Percentiles rank a stretch among this genome's conserved stretches.
These are phyloP conservation scores for Mycosphaerelloides madeirae DNA, from an alignment of 2,329 filamentous ascomycete genomes.

Conservation along the genomic window DNA sequence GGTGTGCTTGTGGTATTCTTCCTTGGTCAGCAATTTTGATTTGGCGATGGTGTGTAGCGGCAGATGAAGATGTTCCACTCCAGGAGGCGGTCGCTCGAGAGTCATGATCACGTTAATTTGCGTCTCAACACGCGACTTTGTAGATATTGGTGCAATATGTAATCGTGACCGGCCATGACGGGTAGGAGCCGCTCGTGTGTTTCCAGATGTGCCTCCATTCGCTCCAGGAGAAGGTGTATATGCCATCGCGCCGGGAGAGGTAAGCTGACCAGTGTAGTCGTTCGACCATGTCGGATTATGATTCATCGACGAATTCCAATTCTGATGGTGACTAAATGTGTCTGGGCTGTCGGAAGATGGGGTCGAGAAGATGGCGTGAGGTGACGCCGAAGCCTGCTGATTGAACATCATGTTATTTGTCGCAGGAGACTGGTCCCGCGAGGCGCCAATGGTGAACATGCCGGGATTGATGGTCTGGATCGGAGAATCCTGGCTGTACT, in stretches of 20 bases:
- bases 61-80: constrained; percentile 75
- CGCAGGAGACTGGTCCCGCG: constrained; percentile 30
- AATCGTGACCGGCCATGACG: constrained; percentile 29
- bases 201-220: constrained; percentile 25
- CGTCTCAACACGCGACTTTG: constrained; percentile 90
- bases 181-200: constrained; percentile 8
- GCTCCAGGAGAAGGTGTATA: constrained; percentile 34
- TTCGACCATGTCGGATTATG: constrained; percentile 32
- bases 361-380: constrained; percentile 34
- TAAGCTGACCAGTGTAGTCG: constrained; percentile 29
- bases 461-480: constrained; percentile 32
- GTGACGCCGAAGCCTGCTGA: constrained; percentile 28
- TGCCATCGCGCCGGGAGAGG: constrained; percentile 29
- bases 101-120: constrained; percentile 87
- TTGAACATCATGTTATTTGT: constrained; percentile 28
- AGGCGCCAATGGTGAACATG: constrained; percentile 29
- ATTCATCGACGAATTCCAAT: constrained; percentile 20
- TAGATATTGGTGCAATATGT: constrained; percentile 35
- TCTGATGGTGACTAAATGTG: constrained; percentile 26
- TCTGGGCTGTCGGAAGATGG: constrained; percentile 34
- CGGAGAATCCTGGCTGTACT: constrained; percentile 28
- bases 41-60: constrained; percentile 91
- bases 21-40: constrained; percentile 79
- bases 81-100: constrained; percentile 67
- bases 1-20: constrained; percentile 63